These are phyloP conservation scores for Cruciata laevipes DNA, from an alignment of 257 asterid genomes.

Conservation along the genomic window DNA sequence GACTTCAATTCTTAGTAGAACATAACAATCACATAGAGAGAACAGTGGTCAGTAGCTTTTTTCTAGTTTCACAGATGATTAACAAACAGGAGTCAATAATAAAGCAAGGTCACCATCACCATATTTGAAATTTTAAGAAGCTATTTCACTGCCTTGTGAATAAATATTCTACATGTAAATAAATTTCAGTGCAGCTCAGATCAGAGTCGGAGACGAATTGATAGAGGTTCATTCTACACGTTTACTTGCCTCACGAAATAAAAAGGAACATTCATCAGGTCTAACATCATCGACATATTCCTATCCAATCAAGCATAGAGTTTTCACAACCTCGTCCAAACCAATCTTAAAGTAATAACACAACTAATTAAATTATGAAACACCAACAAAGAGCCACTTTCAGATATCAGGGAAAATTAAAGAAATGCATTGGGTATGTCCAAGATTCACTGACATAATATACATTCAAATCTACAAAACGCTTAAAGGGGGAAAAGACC, in stretches of 20 bases:
- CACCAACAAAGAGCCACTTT: background rate
- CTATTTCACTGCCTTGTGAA: background rate
- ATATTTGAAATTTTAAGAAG: background rate
- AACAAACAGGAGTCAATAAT: background rate
- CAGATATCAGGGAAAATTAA: background rate
- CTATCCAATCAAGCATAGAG: slow-evolving; percentile 1
- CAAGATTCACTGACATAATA: background rate
- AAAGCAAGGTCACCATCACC: background rate
- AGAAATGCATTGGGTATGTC: background rate
- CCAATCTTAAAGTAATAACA: background rate
- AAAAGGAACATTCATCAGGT: background rate
- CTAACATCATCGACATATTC: background rate
- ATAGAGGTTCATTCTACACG: too few relatives aligned
- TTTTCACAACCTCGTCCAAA: background rate
- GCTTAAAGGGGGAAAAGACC: too few relatives aligned
- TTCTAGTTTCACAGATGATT: background rate
- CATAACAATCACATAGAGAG: background rate
- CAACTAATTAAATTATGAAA: background rate
- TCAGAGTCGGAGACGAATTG: too few relatives aligned
- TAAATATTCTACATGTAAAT: too few relatives aligned
- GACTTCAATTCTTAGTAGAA: background rate
- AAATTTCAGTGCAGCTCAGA: too few relatives aligned
- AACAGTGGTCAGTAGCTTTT: background rate
- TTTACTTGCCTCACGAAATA: background rate
- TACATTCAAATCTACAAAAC: background rate